Base-by-base conservation (phyloP, 495 filamentous ascomycete genomes). In the Paragyromitra xinjiangensis region DNA sequence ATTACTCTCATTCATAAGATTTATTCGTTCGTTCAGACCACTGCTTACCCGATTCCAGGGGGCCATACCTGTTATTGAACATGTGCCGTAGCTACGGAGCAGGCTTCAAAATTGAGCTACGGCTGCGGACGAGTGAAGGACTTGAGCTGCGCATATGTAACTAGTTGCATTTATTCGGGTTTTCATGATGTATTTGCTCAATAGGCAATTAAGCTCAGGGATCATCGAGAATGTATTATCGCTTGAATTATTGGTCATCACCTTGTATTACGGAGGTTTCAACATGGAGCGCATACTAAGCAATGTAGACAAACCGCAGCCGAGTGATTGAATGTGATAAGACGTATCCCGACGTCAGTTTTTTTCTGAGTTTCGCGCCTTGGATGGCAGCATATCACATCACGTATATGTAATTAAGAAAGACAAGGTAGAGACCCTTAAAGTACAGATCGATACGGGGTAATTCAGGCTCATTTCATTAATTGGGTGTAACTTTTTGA, bases 61-160 rank as follows among this genome's bases (percentile, higher is more conserved):
- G 79, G 79, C 4, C 79, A 81, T 34, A 81, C 79, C 37, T 80
- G 79, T 48, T 79, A 72, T 73, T 81, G 72, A 61, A 16, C 7
- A 37, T 6, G 44, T n/a, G 6, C 29, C n/a, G 8, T 19, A 8
- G 39, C 24, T 7, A 29, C 22, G 12, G n/a, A 29, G 26, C 22
- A 9, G 14, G 7, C 19, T 53, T n/a, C 19, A 53, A 22, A 34
- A 34, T 22, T 53, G 50, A 53, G 29, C 29, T 3, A 61, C 37
- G 16, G 7, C 0, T 11, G 24, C 9, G 8, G 24, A 29, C 16
- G 26, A 6, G 14, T 37, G 19, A 9, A 39, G 39, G 29, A 34
- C 6, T 42, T 61, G 19, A 44, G 3, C 59, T 42, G 37, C 8
- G 12, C 37, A 63, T 14, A 12, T 63, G 59, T 63, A 63, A 11